Percentiles rank a stretch among this genome's conserved stretches.
phyloP scores from a whole-genome alignment of 2,329 filamentous ascomycete species.

The Ceratocystis cubensis region DNA sequence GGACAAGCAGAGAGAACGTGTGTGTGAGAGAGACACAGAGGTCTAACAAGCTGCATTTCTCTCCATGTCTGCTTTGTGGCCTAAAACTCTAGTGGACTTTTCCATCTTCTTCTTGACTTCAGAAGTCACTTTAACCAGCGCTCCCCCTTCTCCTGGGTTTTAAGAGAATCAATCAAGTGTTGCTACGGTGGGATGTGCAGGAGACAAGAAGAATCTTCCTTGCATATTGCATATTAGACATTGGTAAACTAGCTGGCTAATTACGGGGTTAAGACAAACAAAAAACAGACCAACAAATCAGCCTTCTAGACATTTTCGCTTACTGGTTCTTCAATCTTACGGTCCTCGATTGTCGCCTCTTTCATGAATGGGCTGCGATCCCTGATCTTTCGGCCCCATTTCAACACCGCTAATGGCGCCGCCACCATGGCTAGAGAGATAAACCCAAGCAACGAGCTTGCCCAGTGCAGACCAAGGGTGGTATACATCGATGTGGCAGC shows the following conservation, averaged over 20 bases:
- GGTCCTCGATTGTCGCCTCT: constrained; percentile 13
- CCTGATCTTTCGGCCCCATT: constrained; percentile 18
- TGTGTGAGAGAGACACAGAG: too few species aligned
- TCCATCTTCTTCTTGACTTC: not conserved
- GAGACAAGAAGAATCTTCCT: not conserved
- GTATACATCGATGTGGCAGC: constrained; percentile 18
- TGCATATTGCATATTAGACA: too few species aligned
- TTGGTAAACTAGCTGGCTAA: not conserved
- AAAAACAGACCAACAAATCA: not conserved
- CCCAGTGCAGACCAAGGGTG: constrained; percentile 20
- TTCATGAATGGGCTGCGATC: constrained; percentile 20
- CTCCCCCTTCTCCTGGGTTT: not conserved
- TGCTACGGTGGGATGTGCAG: not conserved
- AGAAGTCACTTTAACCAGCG: not conserved
- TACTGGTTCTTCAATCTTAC: not conserved
- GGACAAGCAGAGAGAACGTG: too few species aligned
- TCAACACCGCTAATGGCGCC: constrained; percentile 17
- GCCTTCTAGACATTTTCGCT: not conserved
- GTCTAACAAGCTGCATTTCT: too few species aligned
- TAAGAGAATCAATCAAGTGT: not conserved
- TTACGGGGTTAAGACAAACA: not conserved
- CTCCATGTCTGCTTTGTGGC: not conserved
- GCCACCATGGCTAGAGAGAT: constrained; percentile 20
- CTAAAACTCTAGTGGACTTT: not conserved
- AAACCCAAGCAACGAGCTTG: constrained; percentile 20